These are phyloP conservation scores for Termitomyces sp. DNA, from an alignment of 768 basidiomycete genomes.

Conservation along the genomic window DNA sequence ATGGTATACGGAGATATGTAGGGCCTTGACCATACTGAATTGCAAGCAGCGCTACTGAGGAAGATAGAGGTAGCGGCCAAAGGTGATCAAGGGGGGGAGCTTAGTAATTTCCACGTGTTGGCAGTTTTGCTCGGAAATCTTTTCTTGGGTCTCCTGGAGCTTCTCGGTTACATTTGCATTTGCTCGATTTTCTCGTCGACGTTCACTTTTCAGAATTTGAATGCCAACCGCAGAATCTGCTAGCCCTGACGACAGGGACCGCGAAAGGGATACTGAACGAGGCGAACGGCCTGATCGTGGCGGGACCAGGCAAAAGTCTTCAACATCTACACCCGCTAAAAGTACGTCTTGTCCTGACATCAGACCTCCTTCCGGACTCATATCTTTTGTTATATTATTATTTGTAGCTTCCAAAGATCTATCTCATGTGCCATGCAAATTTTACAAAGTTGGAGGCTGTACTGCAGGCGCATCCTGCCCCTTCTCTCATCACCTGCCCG, in stretches of 20 bases:
- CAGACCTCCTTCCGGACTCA: background rate
- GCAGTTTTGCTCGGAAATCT: constrained; percentile 31
- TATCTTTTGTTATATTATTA: constrained; percentile 18
- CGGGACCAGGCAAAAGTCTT: constrained; percentile 15
- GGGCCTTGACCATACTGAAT: no score
- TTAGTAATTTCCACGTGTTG: constrained; percentile 34
- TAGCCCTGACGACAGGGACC: constrained; percentile 17
- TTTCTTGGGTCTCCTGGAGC: constrained; percentile 23
- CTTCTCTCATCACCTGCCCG: constrained; percentile 78
- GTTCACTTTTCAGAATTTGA: constrained; percentile 1
- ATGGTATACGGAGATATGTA: background rate
- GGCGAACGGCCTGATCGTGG: constrained; percentile 16
- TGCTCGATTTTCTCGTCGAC: background rate
- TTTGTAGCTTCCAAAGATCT: constrained; percentile 63
- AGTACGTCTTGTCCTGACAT: constrained; percentile 11
- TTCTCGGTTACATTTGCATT: background rate
- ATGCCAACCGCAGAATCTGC: constrained; percentile 18
- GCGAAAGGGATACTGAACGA: constrained; percentile 17
- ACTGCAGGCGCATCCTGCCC: constrained; percentile 92
- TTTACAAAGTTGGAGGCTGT: constrained; percentile 92
- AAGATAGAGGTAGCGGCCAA: background rate
- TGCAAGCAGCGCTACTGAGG: background rate
- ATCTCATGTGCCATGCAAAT: constrained; percentile 96
- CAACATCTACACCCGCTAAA: constrained; percentile 15
- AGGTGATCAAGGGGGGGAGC: constrained; percentile 4